A percentile compares a stretch with the other conserved stretches of the same genome.
Conservation (phyloP, 1,284 basidiomycete genomes). For the Puccinia novopanici region DNA sequence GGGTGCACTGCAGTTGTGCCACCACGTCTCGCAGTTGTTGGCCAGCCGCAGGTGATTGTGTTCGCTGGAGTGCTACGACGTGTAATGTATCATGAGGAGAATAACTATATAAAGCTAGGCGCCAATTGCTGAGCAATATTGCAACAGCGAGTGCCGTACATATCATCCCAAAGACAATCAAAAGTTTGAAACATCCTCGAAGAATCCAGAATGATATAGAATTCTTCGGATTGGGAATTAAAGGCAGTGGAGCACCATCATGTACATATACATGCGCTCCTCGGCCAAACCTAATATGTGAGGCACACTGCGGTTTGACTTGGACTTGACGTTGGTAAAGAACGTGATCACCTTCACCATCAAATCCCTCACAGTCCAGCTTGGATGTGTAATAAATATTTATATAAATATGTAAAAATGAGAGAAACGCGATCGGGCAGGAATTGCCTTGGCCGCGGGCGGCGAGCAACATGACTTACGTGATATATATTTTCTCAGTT, state of each 20-base stretch:
- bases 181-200: conserved; percentile 5
- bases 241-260: conserved; percentile 22
- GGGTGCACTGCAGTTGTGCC: background rate
- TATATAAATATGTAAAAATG: conserved; percentile 2
- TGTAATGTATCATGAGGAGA: background rate
- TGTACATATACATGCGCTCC: conserved; percentile 21
- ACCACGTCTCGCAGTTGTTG: background rate
- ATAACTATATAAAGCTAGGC: background rate
- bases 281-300: conserved; percentile 11
- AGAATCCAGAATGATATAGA: conserved; percentile 14
- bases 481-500: background rate
- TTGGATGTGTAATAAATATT: background rate
- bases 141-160: background rate
- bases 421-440: conserved; percentile 21
- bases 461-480: conserved; percentile 11
- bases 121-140: background rate
- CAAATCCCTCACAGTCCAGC: conserved; percentile 4
- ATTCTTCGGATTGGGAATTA: background rate
- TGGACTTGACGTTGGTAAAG: background rate
- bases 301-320: background rate
- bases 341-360: background rate
- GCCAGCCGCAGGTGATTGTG: background rate
- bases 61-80: background rate
- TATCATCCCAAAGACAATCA: conserved; percentile 12
- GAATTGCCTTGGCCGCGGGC: conserved; percentile 13